phyloP scores from a whole-genome alignment of 1,139 yeast genomes.

The Nakaseomyces delphensis region DNA sequence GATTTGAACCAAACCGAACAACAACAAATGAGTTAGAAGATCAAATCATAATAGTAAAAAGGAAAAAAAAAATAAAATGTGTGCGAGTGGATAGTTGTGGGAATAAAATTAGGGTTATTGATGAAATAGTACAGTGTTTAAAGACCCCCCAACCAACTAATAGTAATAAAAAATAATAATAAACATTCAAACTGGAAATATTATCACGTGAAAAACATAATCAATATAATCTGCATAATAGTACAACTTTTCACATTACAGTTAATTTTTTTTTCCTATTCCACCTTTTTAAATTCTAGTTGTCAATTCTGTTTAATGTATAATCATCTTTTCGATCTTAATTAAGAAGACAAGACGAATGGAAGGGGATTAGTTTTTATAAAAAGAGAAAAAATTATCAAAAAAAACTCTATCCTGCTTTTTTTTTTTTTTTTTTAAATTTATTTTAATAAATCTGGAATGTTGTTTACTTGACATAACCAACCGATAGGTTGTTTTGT shows the following conservation, averaged over 20 bases:
- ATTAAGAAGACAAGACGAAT: background rate
- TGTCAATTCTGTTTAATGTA: too few species aligned
- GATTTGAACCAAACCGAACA: too few species aligned
- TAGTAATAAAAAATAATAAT: background rate
- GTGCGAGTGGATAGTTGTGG: background rate
- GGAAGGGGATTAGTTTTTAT: background rate
- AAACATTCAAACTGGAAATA: background rate
- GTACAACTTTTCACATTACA: conserved; percentile 2
- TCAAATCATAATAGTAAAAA: background rate
- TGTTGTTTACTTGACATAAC: conserved; percentile 33
- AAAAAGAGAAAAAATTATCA: background rate
- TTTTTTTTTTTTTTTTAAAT: background rate
- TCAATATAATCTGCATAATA: background rate
- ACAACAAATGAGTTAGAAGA: too few species aligned
- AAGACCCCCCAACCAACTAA: background rate
- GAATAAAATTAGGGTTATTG: background rate
- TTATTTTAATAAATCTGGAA: conserved; percentile 24
- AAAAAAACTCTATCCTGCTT: background rate
- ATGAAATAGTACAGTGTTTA: background rate
- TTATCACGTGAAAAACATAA: background rate
- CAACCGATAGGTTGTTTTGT: conserved; percentile 37
- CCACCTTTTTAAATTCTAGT: background rate
- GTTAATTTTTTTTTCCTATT: background rate
- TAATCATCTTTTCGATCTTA: too few species aligned
- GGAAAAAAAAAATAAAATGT: background rate